Evolutionary conservation across 768 basidiomycete genomes (phyloP).

Genomic region (Tricholoma bakamatsutake): DNA sequence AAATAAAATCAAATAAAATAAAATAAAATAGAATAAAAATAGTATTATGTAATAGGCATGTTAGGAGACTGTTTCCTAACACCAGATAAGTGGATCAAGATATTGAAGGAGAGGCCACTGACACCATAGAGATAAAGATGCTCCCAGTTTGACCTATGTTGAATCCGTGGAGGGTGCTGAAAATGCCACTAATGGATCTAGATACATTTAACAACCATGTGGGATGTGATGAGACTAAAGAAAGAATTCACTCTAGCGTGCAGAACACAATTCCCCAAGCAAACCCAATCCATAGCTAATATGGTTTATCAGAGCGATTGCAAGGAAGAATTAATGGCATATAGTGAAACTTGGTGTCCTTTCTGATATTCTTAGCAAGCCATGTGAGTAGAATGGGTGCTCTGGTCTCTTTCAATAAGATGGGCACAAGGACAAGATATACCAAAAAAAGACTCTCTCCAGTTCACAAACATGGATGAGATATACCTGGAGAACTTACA

Average conservation of each 20-base stretch:
- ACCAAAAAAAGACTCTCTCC: slow-evolving; percentile 41
- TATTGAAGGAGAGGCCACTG: not conserved
- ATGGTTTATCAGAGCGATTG: not conserved
- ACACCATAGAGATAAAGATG: slow-evolving; percentile 55
- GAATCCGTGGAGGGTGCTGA: slow-evolving; percentile 54
- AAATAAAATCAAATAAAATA: no score
- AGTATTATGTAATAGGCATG: no score
- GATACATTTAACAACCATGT: not conserved
- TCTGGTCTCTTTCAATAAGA: slow-evolving; percentile 72
- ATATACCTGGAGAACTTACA: slow-evolving; percentile 29
- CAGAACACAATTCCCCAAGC: slow-evolving; percentile 76
- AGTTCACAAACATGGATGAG: not conserved
- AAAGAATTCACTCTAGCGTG: slow-evolving; percentile 23
- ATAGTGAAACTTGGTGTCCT: slow-evolving; percentile 71
- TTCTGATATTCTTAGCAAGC: slow-evolving; percentile 56
- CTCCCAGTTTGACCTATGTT: slow-evolving; percentile 53
- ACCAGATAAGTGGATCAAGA: not conserved
- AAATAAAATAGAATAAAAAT: no score
- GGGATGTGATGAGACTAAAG: not conserved
- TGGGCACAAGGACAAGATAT: slow-evolving; percentile 42
- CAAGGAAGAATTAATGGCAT: slow-evolving; percentile 15
- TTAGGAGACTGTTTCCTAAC: no score
- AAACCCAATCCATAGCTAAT: slow-evolving; percentile 65
- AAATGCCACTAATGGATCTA: slow-evolving; percentile 54
- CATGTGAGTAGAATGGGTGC: slow-evolving; percentile 62